Evolutionary conservation across 2,329 filamentous ascomycete species (phyloP).

Genomic region (Pseudopyricularia javanii): DNA sequence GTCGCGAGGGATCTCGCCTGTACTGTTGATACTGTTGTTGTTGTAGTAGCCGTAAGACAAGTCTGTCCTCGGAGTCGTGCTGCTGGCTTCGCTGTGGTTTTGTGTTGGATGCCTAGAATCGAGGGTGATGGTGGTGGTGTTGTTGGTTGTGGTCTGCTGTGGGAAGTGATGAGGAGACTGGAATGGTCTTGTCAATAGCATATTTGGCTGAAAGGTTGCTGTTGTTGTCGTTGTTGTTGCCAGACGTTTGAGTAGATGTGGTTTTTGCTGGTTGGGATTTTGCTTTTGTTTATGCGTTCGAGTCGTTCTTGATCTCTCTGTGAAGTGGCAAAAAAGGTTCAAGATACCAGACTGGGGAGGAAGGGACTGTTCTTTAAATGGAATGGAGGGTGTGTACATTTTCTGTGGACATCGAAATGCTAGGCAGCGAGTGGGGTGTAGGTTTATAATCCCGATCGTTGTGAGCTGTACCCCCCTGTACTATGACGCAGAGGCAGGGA

Average conservation of each 20-base stretch:
- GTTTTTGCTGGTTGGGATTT: not conserved
- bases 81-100: not conserved
- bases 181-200: conserved; percentile 1
- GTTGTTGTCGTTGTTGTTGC: too few species aligned
- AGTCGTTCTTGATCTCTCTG: not conserved
- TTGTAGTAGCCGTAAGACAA: not conserved
- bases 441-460: not conserved
- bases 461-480: not conserved
- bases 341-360: not conserved
- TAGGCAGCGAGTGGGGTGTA: not conserved
- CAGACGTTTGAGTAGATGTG: not conserved
- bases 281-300: not conserved
- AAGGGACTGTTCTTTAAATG: not conserved
- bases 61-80: not conserved
- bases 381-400: not conserved
- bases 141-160: not conserved
- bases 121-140: not conserved
- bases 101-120: not conserved
- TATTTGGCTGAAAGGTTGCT: not conserved
- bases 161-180: not conserved
- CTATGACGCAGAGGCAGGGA: not conserved
- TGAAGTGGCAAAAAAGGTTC: not conserved
- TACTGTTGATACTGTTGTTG: not conserved
- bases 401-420: not conserved
- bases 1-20: not conserved